Evolutionary conservation across 192 early-diverging fungal species (phyloP), one percentile per base, ranked within the genome.

Genomic region (Endogone sp.): DNA sequence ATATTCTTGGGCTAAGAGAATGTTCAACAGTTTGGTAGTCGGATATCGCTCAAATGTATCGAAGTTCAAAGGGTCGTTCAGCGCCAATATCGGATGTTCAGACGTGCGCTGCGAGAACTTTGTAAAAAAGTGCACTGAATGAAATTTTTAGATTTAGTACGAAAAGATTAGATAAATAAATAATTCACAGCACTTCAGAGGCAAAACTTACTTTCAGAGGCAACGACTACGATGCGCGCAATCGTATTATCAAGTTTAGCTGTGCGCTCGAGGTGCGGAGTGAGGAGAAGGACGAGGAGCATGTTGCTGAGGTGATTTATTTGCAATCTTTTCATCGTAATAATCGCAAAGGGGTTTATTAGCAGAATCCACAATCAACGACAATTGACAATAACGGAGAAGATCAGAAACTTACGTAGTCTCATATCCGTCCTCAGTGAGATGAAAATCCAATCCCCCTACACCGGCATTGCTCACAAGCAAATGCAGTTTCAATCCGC

Each of bases 381-480:
- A n/a, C n/a, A n/a, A n/a, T n/a, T n/a, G n/a, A n/a, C n/a, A n/a
- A n/a, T n/a, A 29, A 22, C 2, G 27, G 23, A 25, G 27, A 26
- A 58, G 0, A 26, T 20, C 28, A 56, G 65, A 56, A 22, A 62
- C 72, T 69, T 69, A 69, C 72, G 62, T 56, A 60, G 32, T 13
- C 60, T 74, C 72, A 23, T 69, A 64, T 2, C 60, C 55, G 58
- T 74, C 67, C 54, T 27, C 62, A n/a, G 56, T 69, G 22, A 64
- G 16, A 0, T 62, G 25, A 56, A 62, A 44, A 3, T 0, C 3
- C 22, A 8, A 23, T 1, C 25, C 8, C 4, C 2, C 56, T 58
- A 67, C 65, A 8, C 78, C 86, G 16, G 86, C 86, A 67, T 88
- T 88, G 71, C 75, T 75, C 28, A 84, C 67, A 22, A 86, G 65